Evolutionary conservation across 495 filamentous ascomycete genomes (phyloP).

Genomic region (Saxispiralis lemnorum): DNA sequence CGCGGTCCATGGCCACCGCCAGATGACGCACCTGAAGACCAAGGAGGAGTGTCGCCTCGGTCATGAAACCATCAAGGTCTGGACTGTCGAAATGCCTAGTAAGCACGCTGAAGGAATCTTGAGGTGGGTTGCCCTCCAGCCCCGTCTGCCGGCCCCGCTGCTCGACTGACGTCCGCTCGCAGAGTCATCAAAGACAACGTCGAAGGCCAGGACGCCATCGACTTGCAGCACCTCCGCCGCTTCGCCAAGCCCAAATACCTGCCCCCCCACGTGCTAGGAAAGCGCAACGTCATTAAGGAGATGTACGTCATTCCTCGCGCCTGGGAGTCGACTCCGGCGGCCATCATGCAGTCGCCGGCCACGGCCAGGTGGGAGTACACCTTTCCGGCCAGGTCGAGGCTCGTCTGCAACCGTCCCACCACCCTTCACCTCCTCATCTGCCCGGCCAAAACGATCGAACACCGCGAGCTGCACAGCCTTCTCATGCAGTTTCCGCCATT

Average conservation of each 20-base stretch:
- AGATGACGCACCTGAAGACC: constrained; percentile 13
- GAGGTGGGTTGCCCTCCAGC: constrained; percentile 8
- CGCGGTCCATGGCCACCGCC: neutral
- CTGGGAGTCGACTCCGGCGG: constrained; percentile 7
- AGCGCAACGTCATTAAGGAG: constrained; percentile 18
- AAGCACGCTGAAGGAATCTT: constrained; percentile 16
- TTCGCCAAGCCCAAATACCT: constrained; percentile 58
- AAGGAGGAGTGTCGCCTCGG: constrained; percentile 14
- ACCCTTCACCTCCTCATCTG: constrained; percentile 29
- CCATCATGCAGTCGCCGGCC: constrained; percentile 5
- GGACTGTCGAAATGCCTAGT: constrained; percentile 16
- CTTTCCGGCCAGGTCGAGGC: neutral
- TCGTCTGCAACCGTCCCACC: neutral
- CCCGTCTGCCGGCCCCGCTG: neutral
- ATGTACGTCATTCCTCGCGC: constrained; percentile 12
- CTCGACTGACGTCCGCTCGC: neutral
- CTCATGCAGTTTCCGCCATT: constrained; percentile 9
- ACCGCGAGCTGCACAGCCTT: constrained; percentile 27
- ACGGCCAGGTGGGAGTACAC: constrained; percentile 6
- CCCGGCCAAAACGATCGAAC: constrained; percentile 24
- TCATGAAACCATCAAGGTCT: constrained; percentile 14
- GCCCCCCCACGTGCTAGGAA: constrained; percentile 30
- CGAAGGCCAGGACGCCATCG: constrained; percentile 10
- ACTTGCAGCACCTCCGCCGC: constrained; percentile 50
- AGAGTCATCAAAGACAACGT: constrained; percentile 16